Evolutionary conservation across 2,329 filamentous ascomycete genomes (phyloP).

Genomic region (Microcera coccophila): DNA sequence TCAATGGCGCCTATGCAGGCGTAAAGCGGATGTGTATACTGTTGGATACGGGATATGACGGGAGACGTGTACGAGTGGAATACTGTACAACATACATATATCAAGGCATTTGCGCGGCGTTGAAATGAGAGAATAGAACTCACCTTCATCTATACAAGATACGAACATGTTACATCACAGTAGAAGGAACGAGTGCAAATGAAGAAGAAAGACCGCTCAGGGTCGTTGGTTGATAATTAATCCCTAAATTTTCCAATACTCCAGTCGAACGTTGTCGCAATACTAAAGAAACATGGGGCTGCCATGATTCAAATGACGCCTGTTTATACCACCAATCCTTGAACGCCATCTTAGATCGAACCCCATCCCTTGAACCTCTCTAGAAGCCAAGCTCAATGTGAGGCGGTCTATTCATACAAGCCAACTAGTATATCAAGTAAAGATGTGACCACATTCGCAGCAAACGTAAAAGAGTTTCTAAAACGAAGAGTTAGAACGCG

Average conservation of each 20-base stretch:
- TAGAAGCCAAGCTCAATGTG: constrained; percentile 4
- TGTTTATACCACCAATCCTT: constrained; percentile 10
- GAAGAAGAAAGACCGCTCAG: too few species aligned
- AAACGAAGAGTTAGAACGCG: too few species aligned
- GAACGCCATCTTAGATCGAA: constrained; percentile 22
- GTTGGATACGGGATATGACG: constrained; percentile 1
- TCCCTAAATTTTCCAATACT: too few species aligned
- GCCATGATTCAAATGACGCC: background rate
- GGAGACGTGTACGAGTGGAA: constrained; percentile 24
- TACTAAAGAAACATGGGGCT: too few species aligned
- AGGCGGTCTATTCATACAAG: constrained; percentile 23
- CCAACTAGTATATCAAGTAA: constrained; percentile 47
- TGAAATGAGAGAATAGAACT: constrained; percentile 26
- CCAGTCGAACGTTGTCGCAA: too few species aligned
- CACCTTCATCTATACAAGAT: too few species aligned
- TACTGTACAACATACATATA: constrained; percentile 33
- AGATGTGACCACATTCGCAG: constrained; percentile 88
- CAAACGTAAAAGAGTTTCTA: constrained; percentile 94
- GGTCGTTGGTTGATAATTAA: too few species aligned
- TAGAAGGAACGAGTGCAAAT: too few species aligned
- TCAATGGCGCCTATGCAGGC: constrained; percentile 78
- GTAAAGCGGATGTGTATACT: constrained; percentile 30
- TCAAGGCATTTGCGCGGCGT: constrained; percentile 35
- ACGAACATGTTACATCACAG: too few species aligned
- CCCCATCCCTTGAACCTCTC: constrained; percentile 3